Evolutionary conservation across 805 yeast species (phyloP).

Genomic region (Candida hungchunana): DNA sequence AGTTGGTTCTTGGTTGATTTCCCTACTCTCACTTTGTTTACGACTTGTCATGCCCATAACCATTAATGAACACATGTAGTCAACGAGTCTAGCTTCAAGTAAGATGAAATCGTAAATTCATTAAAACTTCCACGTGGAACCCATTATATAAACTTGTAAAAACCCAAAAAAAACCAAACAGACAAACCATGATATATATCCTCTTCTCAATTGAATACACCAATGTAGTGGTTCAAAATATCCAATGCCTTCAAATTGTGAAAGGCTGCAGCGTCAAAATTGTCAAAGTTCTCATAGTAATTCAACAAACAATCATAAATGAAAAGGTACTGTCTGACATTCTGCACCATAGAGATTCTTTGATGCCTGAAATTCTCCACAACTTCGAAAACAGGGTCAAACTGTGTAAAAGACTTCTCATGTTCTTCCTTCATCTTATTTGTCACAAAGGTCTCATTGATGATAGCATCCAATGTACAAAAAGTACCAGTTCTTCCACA

Average conservation of each 20-base stretch:
- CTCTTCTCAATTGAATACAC: too few species aligned
- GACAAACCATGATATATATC: too few species aligned
- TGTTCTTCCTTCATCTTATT: background rate
- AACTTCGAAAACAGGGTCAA: slow-evolving; percentile 45
- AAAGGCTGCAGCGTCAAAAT: slow-evolving; percentile 8
- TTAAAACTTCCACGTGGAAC: too few species aligned
- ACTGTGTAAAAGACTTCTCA: slow-evolving; percentile 36
- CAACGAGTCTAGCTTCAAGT: too few species aligned
- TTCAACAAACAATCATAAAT: slow-evolving; percentile 58
- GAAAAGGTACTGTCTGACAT: slow-evolving; percentile 65
- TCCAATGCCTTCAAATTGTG: slow-evolving; percentile 13
- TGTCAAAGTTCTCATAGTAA: slow-evolving; percentile 20
- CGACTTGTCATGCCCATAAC: too few species aligned
- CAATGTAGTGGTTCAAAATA: slow-evolving; percentile 16
- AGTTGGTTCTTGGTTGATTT: slow-evolving; percentile 56
- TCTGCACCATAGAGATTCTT: slow-evolving; percentile 82
- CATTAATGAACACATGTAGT: too few species aligned
- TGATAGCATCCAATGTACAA: slow-evolving; percentile 61
- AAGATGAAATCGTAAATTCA: too few species aligned
- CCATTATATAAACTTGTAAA: too few species aligned
- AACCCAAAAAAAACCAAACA: too few species aligned
- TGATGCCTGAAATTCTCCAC: slow-evolving; percentile 68
- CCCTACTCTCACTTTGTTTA: too few species aligned
- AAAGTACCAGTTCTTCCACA: slow-evolving; percentile 95
- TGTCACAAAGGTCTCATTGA: slow-evolving; percentile 31